phyloP scores from a whole-genome alignment of 164 flowering plant species.

The Litsea cubeba region DNA sequence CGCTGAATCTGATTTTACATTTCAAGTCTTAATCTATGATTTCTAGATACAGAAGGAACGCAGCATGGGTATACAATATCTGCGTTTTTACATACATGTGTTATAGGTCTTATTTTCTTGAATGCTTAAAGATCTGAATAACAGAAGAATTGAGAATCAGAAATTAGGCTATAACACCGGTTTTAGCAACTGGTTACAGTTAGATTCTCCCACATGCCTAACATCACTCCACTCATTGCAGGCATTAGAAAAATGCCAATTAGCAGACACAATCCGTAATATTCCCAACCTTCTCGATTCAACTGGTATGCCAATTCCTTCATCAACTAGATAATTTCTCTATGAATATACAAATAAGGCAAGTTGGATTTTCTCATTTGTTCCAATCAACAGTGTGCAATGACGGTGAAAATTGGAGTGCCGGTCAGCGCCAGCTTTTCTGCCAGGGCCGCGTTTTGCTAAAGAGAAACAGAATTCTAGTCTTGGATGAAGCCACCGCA shows the following conservation, averaged over 20 bases:
- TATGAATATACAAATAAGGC: neutral
- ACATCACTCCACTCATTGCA: constrained; percentile 13
- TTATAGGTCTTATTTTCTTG: neutral
- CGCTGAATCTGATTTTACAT: neutral
- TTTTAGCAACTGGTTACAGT: neutral
- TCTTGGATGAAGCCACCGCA: constrained; percentile 90
- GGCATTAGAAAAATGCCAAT: constrained; percentile 82
- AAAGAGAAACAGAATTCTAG: constrained; percentile 60
- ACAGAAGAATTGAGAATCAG: neutral
- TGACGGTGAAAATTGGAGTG: constrained; percentile 87
- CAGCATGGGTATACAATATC: neutral
- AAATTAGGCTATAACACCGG: neutral
- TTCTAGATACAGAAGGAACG: neutral
- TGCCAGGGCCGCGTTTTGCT: constrained; percentile 79
- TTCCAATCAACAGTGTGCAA: constrained; percentile 50
- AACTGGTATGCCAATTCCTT: constrained; percentile 37
- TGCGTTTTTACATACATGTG: no score
- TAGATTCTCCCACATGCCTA: neutral
- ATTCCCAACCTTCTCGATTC: constrained; percentile 63
- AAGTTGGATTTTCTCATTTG: neutral
- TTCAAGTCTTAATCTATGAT: neutral
- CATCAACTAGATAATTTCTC: neutral
- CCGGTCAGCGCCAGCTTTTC: constrained; percentile 79
- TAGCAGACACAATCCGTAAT: constrained; percentile 44
- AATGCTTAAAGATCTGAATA: neutral